These are phyloP conservation scores for Thamnidium elegans DNA, from an alignment of 192 early-diverging fungal genomes.

Conservation along the genomic window DNA sequence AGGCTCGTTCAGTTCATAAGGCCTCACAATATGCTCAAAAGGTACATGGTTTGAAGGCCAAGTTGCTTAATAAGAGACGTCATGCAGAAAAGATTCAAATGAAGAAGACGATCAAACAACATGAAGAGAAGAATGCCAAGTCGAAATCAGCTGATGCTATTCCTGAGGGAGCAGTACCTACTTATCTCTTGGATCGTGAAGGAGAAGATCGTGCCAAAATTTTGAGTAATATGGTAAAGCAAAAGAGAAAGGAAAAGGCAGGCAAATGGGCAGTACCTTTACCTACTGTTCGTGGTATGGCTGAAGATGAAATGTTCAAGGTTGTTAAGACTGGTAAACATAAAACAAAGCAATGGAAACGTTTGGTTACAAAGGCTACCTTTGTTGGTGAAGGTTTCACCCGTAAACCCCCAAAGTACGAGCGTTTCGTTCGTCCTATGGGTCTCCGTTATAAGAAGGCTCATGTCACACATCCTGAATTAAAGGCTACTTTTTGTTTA, in stretches of 20 bases:
- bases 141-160: constrained; percentile 89
- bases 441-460: constrained; percentile 98
- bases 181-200: constrained; percentile 98
- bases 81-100: constrained; percentile 99
- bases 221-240: constrained; percentile 98
- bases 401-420: constrained; percentile 99
- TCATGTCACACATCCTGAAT: constrained; percentile 97
- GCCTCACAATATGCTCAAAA: constrained; percentile 90
- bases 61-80: constrained; percentile 98
- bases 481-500: constrained; percentile 94
- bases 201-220: constrained; percentile 96
- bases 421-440: constrained; percentile 97
- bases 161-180: constrained; percentile 93
- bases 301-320: constrained; percentile 99
- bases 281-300: constrained; percentile 97
- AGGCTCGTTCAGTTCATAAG: constrained; percentile 93
- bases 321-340: constrained; percentile 93
- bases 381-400: constrained; percentile 99
- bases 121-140: constrained; percentile 96
- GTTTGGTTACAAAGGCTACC: constrained; percentile 97
- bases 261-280: constrained; percentile 97
- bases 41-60: constrained; percentile 96
- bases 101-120: constrained; percentile 99
- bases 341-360: constrained; percentile 96
- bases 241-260: constrained; percentile 99